A percentile compares a stretch with the other conserved stretches of the same genome.
These are phyloP conservation scores for Durio zibethinus DNA, from an alignment of 345 rosid genomes.

Conservation along the genomic window DNA sequence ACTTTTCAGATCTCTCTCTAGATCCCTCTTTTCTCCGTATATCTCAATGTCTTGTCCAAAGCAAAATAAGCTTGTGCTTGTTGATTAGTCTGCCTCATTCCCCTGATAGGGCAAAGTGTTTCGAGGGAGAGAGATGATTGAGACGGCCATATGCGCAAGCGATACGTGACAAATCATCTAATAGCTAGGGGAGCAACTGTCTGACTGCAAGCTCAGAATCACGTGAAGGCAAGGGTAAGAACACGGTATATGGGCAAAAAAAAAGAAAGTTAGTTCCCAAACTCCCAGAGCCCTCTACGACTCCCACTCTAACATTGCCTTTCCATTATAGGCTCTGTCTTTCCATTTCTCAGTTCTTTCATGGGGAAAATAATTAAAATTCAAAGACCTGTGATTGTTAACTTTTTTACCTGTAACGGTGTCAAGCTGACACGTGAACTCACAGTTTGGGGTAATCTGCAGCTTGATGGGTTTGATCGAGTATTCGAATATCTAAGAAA, in stretches of 20 bases:
- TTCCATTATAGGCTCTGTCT: neutral
- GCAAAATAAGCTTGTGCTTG: neutral
- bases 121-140: neutral
- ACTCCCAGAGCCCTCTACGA: no score
- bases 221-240: slow-evolving; percentile 52
- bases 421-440: slow-evolving; percentile 25
- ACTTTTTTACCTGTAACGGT: slow-evolving; percentile 10
- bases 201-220: slow-evolving; percentile 54
- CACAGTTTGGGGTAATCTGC: neutral
- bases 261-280: neutral
- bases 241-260: neutral
- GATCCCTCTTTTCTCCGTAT: neutral
- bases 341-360: neutral
- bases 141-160: slow-evolving; percentile 25
- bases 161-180: slow-evolving; percentile 47
- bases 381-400: neutral
- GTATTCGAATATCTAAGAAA: neutral
- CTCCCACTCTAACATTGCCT: neutral
- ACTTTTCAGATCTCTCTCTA: slow-evolving; percentile 1
- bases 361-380: neutral
- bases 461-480: neutral
- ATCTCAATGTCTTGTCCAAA: neutral
- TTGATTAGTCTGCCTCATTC: slow-evolving; percentile 10
- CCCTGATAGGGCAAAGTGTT: neutral
- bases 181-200: slow-evolving; percentile 39